Conservation (phyloP, 495 filamentous ascomycete genomes). For the Hypoxylon lenormandii region DNA sequence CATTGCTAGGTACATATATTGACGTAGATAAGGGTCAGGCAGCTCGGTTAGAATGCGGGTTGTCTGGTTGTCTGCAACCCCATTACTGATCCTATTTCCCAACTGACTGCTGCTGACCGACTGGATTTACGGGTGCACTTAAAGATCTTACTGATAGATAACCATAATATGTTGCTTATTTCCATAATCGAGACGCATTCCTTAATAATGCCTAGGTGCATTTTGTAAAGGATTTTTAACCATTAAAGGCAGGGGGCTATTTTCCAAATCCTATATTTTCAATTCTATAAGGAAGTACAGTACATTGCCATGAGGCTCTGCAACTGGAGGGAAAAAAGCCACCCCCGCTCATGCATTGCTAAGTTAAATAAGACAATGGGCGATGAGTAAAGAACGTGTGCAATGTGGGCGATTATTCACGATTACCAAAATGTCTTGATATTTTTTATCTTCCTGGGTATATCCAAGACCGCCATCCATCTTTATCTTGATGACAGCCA, state of each 20-base stretch:
- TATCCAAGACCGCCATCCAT: slow-evolving; percentile 1
- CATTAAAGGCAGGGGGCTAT: no score
- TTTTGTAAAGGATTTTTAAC: no score
- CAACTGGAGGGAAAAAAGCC: slow-evolving; percentile 8
- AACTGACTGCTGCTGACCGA: no score
- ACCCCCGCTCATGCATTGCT: slow-evolving; percentile 21
- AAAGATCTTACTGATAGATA: background rate
- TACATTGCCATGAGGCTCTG: slow-evolving; percentile 7
- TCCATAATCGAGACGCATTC: background rate
- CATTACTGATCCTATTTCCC: no score
- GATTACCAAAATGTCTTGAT: background rate
- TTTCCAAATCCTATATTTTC: no score
- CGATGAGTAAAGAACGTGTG: background rate
- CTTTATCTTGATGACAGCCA: slow-evolving; percentile 6
- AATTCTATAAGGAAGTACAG: no score
- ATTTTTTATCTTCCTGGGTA: no score
- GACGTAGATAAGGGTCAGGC: no score
- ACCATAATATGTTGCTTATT: background rate
- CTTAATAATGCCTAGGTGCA: background rate
- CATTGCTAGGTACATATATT: no score
- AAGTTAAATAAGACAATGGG: background rate
- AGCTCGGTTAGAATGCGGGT: no score
- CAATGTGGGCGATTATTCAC: background rate
- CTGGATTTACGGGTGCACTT: background rate
- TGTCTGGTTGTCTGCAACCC: no score